These are phyloP conservation scores for Cercospora sesami DNA, from an alignment of 2,329 filamentous ascomycete species.

Conservation along the genomic window DNA sequence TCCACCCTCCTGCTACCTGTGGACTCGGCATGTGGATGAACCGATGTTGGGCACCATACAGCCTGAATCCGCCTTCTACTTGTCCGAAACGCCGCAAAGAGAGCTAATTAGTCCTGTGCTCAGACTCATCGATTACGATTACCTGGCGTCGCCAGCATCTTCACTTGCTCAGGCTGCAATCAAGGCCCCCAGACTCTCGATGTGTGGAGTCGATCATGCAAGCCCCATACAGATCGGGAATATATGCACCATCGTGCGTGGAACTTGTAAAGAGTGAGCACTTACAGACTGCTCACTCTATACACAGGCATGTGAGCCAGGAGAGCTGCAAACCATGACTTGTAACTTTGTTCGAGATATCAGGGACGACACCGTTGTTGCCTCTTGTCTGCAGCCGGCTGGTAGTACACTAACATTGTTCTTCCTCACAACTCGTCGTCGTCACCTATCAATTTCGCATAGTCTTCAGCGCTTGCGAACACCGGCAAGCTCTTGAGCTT, in stretches of 20 bases:
- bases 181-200: not conserved
- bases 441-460: constrained; percentile 62
- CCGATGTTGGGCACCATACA: not conserved
- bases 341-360: not conserved
- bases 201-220: not conserved
- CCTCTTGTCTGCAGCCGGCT: not conserved
- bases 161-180: not conserved
- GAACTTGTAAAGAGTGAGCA: not conserved
- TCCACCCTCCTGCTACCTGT: not conserved
- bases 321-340: not conserved
- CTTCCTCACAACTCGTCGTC: constrained; percentile 22
- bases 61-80: not conserved
- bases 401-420: not conserved
- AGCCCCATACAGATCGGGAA: not conserved
- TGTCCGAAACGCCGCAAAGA: not conserved
- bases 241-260: not conserved
- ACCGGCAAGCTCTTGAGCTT: constrained; percentile 86
- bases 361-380: not conserved
- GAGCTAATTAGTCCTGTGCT: not conserved
- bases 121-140: not conserved
- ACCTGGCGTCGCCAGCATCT: not conserved
- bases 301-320: not conserved
- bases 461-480: constrained; percentile 92
- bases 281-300: not conserved
- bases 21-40: not conserved